Percentiles rank a stretch among this genome's conserved stretches.
These are phyloP conservation scores for Metschnikowia henanensis DNA, from an alignment of 805 yeast species.

Conservation along the genomic window DNA sequence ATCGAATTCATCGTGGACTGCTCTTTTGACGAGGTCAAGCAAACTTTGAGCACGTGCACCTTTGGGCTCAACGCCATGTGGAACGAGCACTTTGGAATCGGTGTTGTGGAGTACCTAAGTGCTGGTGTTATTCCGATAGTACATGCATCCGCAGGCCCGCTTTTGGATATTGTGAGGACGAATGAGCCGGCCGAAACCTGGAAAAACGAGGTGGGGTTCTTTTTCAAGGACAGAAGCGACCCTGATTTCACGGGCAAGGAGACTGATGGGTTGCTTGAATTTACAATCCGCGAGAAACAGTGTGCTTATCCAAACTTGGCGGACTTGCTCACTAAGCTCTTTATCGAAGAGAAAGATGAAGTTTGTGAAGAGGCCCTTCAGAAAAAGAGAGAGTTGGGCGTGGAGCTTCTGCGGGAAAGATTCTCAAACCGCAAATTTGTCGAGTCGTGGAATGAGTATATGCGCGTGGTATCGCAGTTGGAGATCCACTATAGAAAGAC, in stretches of 20 bases:
- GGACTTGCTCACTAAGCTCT: conserved; percentile 47
- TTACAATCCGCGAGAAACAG: conserved; percentile 7
- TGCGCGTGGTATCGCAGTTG: conserved; percentile 19
- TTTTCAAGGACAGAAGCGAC: conserved; percentile 69
- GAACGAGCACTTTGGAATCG: conserved; percentile 99
- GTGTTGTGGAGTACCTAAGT: conserved; percentile 90
- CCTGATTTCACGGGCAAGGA: conserved; percentile 54
- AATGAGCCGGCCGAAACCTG: conserved; percentile 18
- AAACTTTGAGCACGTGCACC: conserved; percentile 53
- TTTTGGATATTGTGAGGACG: conserved; percentile 72
- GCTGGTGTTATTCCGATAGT: conserved; percentile 85
- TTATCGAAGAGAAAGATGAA: conserved; percentile 31
- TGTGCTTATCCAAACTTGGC: conserved; percentile 46
- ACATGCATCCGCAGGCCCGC: conserved; percentile 96
- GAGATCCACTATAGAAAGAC: conserved; percentile 29
- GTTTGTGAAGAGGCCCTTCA: conserved; percentile 32
- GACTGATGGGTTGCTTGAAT: conserved; percentile 10
- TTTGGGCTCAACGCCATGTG: conserved; percentile 96
- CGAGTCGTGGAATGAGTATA: conserved; percentile 47
- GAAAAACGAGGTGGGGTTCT: conserved; percentile 67
- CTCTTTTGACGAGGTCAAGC: conserved; percentile 60
- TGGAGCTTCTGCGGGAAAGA: conserved; percentile 44
- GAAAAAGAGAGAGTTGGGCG: conserved; percentile 47
- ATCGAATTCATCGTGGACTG: conserved; percentile 72
- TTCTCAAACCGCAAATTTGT: conserved; percentile 66